These are phyloP conservation scores for Aspergillus wentii DNA, from an alignment of 495 filamentous ascomycete species.

Conservation along the genomic window DNA sequence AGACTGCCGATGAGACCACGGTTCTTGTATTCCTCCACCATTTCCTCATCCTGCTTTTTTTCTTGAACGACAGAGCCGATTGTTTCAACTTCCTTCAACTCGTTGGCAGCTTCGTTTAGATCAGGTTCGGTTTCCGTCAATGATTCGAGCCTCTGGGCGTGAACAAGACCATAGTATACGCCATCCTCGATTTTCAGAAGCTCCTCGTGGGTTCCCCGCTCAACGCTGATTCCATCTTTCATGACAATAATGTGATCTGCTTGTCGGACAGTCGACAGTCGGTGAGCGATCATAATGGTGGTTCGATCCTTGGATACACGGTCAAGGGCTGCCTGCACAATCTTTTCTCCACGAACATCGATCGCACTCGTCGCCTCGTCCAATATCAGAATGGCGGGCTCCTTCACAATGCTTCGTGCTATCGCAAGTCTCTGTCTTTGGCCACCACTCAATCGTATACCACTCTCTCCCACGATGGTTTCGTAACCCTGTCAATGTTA, in stretches of 20 bases:
- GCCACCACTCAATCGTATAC: conserved; percentile 32
- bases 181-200: conserved; percentile 35
- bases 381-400: conserved; percentile 73
- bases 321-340: conserved; percentile 44
- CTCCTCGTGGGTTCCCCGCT: conserved; percentile 45
- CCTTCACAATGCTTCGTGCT: conserved; percentile 74
- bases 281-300: conserved; percentile 50
- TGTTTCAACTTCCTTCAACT: conserved; percentile 32
- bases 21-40: conserved; percentile 14
- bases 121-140: conserved; percentile 9
- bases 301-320: conserved; percentile 33
- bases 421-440: conserved; percentile 61
- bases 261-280: conserved; percentile 48
- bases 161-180: conserved; percentile 38
- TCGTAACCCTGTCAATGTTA: conserved; percentile 40
- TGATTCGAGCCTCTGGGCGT: conserved; percentile 23
- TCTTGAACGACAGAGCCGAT: conserved; percentile 10
- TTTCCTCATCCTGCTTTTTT: conserved; percentile 42
- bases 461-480: conserved; percentile 31
- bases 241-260: conserved; percentile 54
- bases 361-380: conserved; percentile 50
- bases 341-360: conserved; percentile 41
- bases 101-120: conserved; percentile 18
- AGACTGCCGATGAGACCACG: conserved; percentile 41
- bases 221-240: conserved; percentile 36